Conservation (phyloP, 108 stramenopile species). For the Nitzschia sp. region DNA sequence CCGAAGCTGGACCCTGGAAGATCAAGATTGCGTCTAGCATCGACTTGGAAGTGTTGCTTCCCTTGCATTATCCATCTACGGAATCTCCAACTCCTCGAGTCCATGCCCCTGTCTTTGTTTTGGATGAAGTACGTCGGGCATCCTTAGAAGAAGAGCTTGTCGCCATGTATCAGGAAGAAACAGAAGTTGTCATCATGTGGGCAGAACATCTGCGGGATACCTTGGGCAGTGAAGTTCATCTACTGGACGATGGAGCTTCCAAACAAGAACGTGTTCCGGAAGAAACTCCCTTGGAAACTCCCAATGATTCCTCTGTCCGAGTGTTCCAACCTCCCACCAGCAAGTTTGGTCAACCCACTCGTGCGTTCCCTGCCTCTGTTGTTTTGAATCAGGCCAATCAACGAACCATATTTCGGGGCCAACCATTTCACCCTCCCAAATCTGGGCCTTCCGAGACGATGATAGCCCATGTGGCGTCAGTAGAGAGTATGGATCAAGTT, state of each 20-base stretch:
- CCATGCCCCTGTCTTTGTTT: conserved; percentile 10
- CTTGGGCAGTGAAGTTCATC: conserved; percentile 10
- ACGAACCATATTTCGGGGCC: conserved; percentile 41
- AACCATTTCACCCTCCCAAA: conserved; percentile 68
- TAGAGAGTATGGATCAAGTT: conserved; percentile 61
- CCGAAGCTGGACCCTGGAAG: conserved; percentile 4
- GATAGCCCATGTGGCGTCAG: conserved; percentile 60
- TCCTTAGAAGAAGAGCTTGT: conserved; percentile 29
- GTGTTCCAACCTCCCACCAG: conserved; percentile 42
- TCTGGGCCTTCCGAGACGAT: conserved; percentile 52
- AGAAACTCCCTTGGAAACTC: conserved; percentile 7
- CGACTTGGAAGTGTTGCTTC: conserved; percentile 19
- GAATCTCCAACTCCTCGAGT: conserved; percentile 22
- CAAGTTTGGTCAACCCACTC: conserved; percentile 43
- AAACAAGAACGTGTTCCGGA: conserved; percentile 7
- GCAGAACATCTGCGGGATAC: conserved; percentile 49
- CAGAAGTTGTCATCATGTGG: conserved; percentile 62
- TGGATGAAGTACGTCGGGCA: conserved; percentile 3
- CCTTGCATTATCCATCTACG: conserved; percentile 20
- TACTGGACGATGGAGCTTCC: neutral
- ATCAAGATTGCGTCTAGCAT: conserved; percentile 8
- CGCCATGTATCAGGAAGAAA: conserved; percentile 43
- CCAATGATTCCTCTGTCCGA: neutral
- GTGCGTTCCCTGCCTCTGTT: conserved; percentile 40
- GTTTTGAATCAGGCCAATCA: conserved; percentile 39